A percentile compares a stretch with the other conserved stretches of the same genome.
phyloP scores from a whole-genome alignment of 108 stramenopile species.

The Cylindrotheca fusiformis region DNA sequence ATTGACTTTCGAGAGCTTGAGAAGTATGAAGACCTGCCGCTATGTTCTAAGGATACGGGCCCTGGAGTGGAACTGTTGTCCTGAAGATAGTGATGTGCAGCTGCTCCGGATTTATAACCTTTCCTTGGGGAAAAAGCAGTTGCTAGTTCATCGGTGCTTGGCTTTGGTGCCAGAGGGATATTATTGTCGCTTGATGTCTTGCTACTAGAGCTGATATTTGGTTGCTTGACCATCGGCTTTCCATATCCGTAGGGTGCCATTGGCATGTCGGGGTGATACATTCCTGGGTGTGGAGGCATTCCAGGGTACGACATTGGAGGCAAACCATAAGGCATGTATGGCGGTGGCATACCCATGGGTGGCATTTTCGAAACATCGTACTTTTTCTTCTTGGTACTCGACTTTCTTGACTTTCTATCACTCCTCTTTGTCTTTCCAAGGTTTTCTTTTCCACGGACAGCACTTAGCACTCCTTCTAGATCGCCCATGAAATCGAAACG shows the following conservation, averaged over 20 bases:
- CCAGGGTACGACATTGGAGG: conserved; percentile 26
- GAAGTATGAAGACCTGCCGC: not conserved
- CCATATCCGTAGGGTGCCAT: conserved; percentile 8
- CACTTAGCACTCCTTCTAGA: conserved; percentile 72
- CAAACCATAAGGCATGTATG: conserved; percentile 28
- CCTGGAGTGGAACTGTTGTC: conserved; percentile 13
- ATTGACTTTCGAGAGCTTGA: conserved; percentile 27
- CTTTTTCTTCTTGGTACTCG: conserved; percentile 19
- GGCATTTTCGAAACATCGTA: conserved; percentile 18
- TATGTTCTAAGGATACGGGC: not conserved
- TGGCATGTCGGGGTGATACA: conserved; percentile 24
- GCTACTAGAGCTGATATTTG: not conserved
- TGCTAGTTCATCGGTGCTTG: not conserved
- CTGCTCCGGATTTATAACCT: not conserved
- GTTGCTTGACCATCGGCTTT: not conserved
- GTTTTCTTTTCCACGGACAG: conserved; percentile 54
- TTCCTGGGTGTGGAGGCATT: conserved; percentile 27
- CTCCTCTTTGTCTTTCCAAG: conserved; percentile 16
- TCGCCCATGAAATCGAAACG: conserved; percentile 87
- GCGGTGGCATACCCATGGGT: conserved; percentile 22
- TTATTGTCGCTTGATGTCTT: conserved; percentile 1
- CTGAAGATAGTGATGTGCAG: not conserved
- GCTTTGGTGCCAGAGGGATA: conserved; percentile 30
- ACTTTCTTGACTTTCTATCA: conserved; percentile 20
- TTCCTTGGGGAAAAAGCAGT: conserved; percentile 11